Conservation (phyloP, 2,329 filamentous ascomycete species). For the Diaporthe longicolla region DNA sequence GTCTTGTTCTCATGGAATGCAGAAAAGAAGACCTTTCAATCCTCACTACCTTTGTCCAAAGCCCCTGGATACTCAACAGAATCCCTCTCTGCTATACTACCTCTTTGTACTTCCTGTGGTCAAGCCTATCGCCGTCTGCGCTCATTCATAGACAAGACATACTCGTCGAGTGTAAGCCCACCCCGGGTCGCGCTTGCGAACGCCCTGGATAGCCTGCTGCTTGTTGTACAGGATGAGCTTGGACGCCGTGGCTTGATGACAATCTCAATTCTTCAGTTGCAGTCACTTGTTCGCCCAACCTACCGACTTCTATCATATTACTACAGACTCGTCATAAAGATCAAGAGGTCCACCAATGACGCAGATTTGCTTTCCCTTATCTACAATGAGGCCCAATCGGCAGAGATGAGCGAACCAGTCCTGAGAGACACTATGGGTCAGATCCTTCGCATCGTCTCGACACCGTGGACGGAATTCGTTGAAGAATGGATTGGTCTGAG, state of each 20-base stretch:
- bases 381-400: slow-evolving; percentile 72
- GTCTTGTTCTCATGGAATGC: slow-evolving; percentile 76
- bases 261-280: slow-evolving; percentile 67
- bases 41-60: slow-evolving; percentile 61
- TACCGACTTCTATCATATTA: slow-evolving; percentile 66
- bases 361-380: slow-evolving; percentile 73
- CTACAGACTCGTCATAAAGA: slow-evolving; percentile 62
- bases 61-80: slow-evolving; percentile 70
- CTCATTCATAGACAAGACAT: slow-evolving; percentile 62
- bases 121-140: slow-evolving; percentile 62
- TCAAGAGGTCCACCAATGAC: slow-evolving; percentile 64
- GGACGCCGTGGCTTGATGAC: slow-evolving; percentile 58
- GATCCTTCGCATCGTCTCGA: slow-evolving; percentile 63
- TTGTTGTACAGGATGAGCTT: slow-evolving; percentile 64
- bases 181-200: slow-evolving; percentile 67
- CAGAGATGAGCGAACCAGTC: slow-evolving; percentile 74
- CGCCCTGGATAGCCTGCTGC: slow-evolving; percentile 63
- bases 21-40: slow-evolving; percentile 65
- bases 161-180: slow-evolving; percentile 59
- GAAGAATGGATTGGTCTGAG: slow-evolving; percentile 83
- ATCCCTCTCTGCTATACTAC: slow-evolving; percentile 62
- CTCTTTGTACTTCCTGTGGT: slow-evolving; percentile 62
- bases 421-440: slow-evolving; percentile 76
- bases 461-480: slow-evolving; percentile 58
- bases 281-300: slow-evolving; percentile 63